These are phyloP conservation scores for Penicillium steckii DNA, from an alignment of 495 filamentous ascomycete genomes.

Conservation along the genomic window DNA sequence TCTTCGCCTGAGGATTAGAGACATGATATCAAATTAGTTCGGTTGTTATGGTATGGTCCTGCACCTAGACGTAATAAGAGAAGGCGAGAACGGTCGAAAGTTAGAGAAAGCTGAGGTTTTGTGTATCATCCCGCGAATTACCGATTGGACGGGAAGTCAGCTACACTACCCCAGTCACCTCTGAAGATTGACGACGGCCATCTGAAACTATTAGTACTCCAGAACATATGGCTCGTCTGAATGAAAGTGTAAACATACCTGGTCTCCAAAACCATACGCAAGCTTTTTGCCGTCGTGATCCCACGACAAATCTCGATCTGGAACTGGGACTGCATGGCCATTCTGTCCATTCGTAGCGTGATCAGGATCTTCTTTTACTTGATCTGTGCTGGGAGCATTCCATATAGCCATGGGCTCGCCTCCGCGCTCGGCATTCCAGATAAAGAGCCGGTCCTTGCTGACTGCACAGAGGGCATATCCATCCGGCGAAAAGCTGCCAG, in stretches of 20 bases:
- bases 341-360: slow-evolving; percentile 40
- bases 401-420: slow-evolving; percentile 66
- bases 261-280: slow-evolving; percentile 67
- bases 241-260: slow-evolving; percentile 48
- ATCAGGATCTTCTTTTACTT: slow-evolving; percentile 31
- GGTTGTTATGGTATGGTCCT: neutral
- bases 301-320: slow-evolving; percentile 65
- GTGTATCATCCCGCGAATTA: neutral
- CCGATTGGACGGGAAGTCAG: neutral
- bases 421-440: slow-evolving; percentile 71
- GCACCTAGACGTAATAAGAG: neutral
- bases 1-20: neutral
- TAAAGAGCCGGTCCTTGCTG: slow-evolving; percentile 60
- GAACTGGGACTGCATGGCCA: slow-evolving; percentile 27
- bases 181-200: slow-evolving; percentile 47
- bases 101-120: no score
- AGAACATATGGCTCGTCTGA: neutral
- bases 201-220: slow-evolving; percentile 22
- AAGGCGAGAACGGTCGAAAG: neutral
- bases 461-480: slow-evolving; percentile 69
- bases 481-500: slow-evolving; percentile 69
- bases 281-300: slow-evolving; percentile 73
- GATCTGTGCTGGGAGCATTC: slow-evolving; percentile 36
- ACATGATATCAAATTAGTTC: slow-evolving; percentile 4
- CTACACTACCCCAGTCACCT: slow-evolving; percentile 26